Evolutionary conservation across 148 eudicot genomes (phyloP), one percentile per base, ranked within the genome.

Genomic region (Suaeda aralocaspica): DNA sequence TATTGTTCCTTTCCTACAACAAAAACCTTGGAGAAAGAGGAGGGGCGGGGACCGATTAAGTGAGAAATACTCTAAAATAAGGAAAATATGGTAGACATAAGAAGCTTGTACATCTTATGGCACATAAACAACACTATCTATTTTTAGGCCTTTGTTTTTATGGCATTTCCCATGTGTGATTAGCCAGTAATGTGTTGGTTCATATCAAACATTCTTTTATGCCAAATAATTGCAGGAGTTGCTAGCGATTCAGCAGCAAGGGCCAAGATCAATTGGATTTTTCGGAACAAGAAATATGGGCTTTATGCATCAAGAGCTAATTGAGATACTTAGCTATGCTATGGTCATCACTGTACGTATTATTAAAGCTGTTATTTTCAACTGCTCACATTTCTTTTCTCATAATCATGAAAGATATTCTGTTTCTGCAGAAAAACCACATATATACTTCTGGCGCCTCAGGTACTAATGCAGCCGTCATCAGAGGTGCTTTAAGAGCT

Each of bases 201-300:
- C 6, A 52, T 58, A n/a, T 68, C 22, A 34, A 16, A 6, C 22
- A 45, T 18, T 39, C 24, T 13, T 65, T 9, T 61, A 55, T 70
- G 49, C 45, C 36, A 56, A 67, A 24, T 39, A 31, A 76, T 72
- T 64, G 46, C 78, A 94, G 97, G 97, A 91, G 79, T 76, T 94
- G 73, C 81, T 94, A 69, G 99, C 99, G 73, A 94, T 94, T 74
- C 99, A 94, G 77, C 99, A 91, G 76, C 91, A 91, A 86, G 99
- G 99, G 44, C 99, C 99, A 71, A 84, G 99, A 72, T 65, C 82
- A 72, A 94, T 94, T 77, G 99, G 99, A 46, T 94, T 94, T 73
- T 94, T 94, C 46, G 99, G 99, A 72, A 94, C 99, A 42, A 79
- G 99, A 67, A 94, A 94, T 83, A 94, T 94, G 99, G 99, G 96